Evolutionary conservation across 2,329 filamentous ascomycete genomes (phyloP).

Genomic region (Lachnellula arida): DNA sequence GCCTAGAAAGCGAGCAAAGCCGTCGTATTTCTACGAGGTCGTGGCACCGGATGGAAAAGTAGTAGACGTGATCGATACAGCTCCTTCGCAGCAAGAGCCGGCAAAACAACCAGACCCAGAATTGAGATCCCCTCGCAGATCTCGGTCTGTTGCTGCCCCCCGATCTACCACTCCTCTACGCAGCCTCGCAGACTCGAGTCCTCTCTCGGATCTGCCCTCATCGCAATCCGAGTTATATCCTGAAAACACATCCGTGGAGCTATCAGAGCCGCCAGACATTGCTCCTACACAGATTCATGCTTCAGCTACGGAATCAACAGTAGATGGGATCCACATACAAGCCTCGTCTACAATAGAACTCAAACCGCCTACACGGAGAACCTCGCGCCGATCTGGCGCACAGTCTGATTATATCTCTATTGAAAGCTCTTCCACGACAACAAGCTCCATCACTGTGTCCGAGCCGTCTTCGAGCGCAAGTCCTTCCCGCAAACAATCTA

Average conservation of each 20-base stretch:
- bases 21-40: slow-evolving; percentile 28
- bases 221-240: neutral
- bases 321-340: neutral
- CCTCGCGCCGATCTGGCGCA: neutral
- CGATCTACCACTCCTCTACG: slow-evolving; percentile 1
- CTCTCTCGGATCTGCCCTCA: neutral
- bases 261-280: neutral
- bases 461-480: neutral
- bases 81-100: slow-evolving; percentile 2
- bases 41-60: slow-evolving; percentile 28
- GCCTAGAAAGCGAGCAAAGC: slow-evolving; percentile 28
- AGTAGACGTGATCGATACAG: slow-evolving; percentile 24
- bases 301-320: neutral
- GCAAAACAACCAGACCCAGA: neutral
- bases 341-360: neutral
- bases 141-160: slow-evolving; percentile 4
- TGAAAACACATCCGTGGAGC: neutral
- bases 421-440: neutral
- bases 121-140: slow-evolving; percentile 8
- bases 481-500: neutral
- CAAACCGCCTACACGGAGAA: neutral
- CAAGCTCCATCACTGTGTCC: neutral
- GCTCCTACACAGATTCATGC: neutral
- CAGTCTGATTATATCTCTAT: neutral
- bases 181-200: neutral